Base-by-base conservation (phyloP, 768 basidiomycete species). In the Russula foetens region DNA sequence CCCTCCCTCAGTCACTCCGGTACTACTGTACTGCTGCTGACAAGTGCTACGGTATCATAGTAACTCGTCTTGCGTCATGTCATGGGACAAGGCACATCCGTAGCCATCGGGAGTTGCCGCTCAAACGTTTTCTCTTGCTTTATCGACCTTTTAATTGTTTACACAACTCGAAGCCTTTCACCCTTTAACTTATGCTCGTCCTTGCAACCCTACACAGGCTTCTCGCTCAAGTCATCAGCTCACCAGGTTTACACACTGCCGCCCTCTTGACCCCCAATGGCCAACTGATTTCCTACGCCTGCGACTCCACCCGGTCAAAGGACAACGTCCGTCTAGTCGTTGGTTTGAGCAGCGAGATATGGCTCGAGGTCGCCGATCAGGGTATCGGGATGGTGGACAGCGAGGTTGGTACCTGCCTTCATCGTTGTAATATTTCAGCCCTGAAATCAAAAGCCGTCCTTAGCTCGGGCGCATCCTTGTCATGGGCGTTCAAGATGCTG, bases 401-500 rank as follows among this genome's bases (percentile, higher is more conserved):
- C 70, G 88, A 91, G 80, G 89, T 89, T 66, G 67, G 76, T 70
- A 1, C n/a, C 15, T 8, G 3, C 19, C 29, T 3, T 49, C 28
- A 4, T 49, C 23, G 14, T 12, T 21, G 9, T 24, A 21, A 24
- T 39, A n/a, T 26, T n/a, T 29, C 59, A 12, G 31, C n/a, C 2
- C 46, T 43, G 58, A 50, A n/a, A 44, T 49, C 43, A 35, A 11
- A 23, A 19, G 24, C 24, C 45, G 23, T 52, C 21, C 39, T 41
- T 31, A 91, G 89, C 75, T 88, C 21, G 90, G 90, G 14, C 80
- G 83, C 44, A 81, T 90, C 38, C 73, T 87, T 23, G 86, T 90
- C 15, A 69, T 88, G 7, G 83, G 86, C 4, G 77, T 90, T 19
- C 77, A 83, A 38, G 79, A 82, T 29, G 4, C 56, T 44, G 29